These are phyloP conservation scores for Trametes cingulata DNA, from an alignment of 768 basidiomycete species.

Conservation along the genomic window DNA sequence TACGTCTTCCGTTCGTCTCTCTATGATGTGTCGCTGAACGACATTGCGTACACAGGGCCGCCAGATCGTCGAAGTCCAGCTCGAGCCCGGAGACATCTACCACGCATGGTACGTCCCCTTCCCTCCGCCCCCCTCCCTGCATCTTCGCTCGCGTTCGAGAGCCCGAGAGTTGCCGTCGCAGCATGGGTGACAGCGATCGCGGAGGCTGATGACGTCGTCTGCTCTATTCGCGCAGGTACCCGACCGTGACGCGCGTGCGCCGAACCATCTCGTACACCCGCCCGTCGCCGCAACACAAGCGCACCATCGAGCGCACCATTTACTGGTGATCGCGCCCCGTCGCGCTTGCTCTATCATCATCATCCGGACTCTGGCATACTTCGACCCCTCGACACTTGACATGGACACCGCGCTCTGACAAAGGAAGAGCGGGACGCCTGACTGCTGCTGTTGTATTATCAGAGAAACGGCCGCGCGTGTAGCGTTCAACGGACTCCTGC, in stretches of 20 bases:
- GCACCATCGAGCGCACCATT: constrained; percentile 72
- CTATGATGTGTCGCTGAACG: not conserved
- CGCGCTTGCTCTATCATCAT: not conserved
- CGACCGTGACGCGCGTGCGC: constrained; percentile 75
- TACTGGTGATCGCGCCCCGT: constrained; percentile 57
- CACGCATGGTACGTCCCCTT: constrained; percentile 53
- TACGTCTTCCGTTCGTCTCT: constrained; percentile 38
- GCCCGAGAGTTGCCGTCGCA: not conserved
- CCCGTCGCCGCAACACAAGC: constrained; percentile 46
- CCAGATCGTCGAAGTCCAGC: constrained; percentile 79
- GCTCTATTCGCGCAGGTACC: constrained; percentile 52
- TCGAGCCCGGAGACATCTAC: constrained; percentile 69
- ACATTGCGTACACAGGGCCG: constrained; percentile 56
- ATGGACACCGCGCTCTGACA: not conserved
- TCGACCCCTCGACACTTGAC: not conserved
- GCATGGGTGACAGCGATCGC: not conserved
- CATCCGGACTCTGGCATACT: not conserved
- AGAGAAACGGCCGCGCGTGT: not conserved
- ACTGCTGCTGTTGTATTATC: not conserved
- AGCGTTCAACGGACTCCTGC: too few relatives aligned
- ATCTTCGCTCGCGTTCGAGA: not conserved
- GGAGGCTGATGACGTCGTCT: constrained; percentile 7
- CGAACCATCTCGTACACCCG: constrained; percentile 67
- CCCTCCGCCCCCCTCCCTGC: not conserved
- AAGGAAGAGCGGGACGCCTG: not conserved